These are phyloP conservation scores for Geoglossum cookeanum DNA, from an alignment of 2,329 filamentous ascomycete species.

Conservation along the genomic window DNA sequence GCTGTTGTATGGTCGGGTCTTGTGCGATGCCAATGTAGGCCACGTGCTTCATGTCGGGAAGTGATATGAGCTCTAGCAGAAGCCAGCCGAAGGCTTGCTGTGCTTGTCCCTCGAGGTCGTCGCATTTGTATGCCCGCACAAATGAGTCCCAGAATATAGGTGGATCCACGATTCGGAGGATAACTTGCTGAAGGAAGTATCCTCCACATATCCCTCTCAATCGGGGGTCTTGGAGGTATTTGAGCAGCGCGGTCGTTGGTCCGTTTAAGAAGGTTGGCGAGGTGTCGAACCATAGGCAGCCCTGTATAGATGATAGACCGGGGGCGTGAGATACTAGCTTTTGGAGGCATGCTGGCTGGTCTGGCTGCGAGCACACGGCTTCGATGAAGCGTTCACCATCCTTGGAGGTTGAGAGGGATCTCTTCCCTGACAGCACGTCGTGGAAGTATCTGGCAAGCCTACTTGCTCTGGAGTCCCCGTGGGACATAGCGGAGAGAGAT, in stretches of 20 bases:
- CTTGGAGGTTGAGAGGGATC: not conserved
- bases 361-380: not conserved
- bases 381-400: not conserved
- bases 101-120: constrained; percentile 17
- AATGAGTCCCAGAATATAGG: constrained; percentile 12
- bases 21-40: constrained; percentile 8
- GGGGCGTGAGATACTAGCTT: not conserved
- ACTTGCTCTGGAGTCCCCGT: not conserved
- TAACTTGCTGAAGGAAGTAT: constrained; percentile 24
- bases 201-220: not conserved
- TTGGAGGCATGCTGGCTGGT: not conserved
- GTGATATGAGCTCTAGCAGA: constrained; percentile 27
- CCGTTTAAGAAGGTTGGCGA: not conserved
- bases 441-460: not conserved
- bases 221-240: constrained; percentile 10
- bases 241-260: constrained; percentile 16
- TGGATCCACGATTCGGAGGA: constrained; percentile 26
- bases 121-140: constrained; percentile 13
- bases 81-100: constrained; percentile 29
- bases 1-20: constrained; percentile 12
- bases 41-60: constrained; percentile 13
- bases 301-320: not conserved
- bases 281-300: constrained; percentile 9
- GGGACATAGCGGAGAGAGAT: not conserved
- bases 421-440: not conserved